Evolutionary conservation across 2,329 filamentous ascomycete genomes (phyloP), one percentile per base, ranked within the genome.

Genomic region (Ophiostoma quercus): DNA sequence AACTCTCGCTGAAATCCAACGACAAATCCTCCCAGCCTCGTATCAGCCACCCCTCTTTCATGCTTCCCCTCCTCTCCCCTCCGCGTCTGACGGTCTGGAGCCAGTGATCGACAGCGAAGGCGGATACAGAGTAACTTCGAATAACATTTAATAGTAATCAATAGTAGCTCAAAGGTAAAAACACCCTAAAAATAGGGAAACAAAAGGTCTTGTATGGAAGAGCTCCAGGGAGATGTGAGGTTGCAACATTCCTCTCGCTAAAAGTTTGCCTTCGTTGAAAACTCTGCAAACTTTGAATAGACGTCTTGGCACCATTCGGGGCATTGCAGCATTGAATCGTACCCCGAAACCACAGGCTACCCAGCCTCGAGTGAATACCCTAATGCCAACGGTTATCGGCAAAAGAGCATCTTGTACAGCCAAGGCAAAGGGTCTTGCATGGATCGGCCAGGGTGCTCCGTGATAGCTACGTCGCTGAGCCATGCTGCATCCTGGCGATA

Each of bases 11-110:
- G 57, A 62, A 62, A 32, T 62, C 14, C 16, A 16, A 62, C 25
- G 14, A 32, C 57, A 12, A 29, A 57, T 57, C 57, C 57, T 62
- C 57, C 57, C 57, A 62, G 57, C 57, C 57, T 62, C 22, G 57
- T 62, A 62, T 29, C 57, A 62, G 57, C 57, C 57, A 62, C 57
- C 57, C 54, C 51, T 57, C 51, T 57, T 57, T 57, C 4, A 29
- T 62, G 14, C 25, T 34, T 62, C 57, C 57, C 57, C 25, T 32
- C 25, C 14, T 16, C 57, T 19, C 57, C 57, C 14, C 57, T 57
- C 51, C 12, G 22, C 51, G 51, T 57, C 22, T 29, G 57, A 62
- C 25, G 57, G 57, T 62, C 57, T 62, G 57, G 51, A 62, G 25
- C 57, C 25, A 32, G 57, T 32, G 57, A 32, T 62, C 57, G 57